Evolutionary conservation across 352 stramenopile species (phyloP), one percentile per base, ranked within the genome.

Genomic region (Thraustotheca clavata): DNA sequence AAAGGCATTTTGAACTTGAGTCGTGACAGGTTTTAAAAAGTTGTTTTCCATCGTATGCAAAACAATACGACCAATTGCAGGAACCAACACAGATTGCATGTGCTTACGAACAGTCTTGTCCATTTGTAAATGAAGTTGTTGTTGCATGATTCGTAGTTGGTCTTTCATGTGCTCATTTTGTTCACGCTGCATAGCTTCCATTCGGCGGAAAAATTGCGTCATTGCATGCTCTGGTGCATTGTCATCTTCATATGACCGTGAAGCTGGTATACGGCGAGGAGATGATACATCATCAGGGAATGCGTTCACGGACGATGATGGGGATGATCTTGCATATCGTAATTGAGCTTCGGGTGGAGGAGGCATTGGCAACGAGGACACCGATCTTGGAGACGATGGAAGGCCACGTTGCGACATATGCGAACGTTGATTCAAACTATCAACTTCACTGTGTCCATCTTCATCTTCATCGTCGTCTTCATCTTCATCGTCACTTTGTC

Each of bases 1-100:
- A n/a, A n/a, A n/a, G n/a, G n/a, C n/a, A n/a, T n/a, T n/a, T 67
- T 92, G 79, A 52, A 92, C 88, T 9, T 79, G 79, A 38, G 75
- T 87, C 54, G 89, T 79, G 38, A 91, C 79, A 4, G 84, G 84
- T 67, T 93, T 90, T 79, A 91, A 88, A 38, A 91, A 90, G 59
- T 90, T 93, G 71, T 90, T 88, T 62, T 93, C 84, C 84, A 93
- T 93, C 8, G 84, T 93, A 59, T 93, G 84, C 41, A 93, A 57
- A 9, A 93, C 84, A 31, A 93, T 93, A 38, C 84, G 84, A 3
- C 81, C 84, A 79, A 93, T 93, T 5, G 84, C 84, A 8, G 84
- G 84, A 32, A 93, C 82, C 16, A 93, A 67, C 38, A 93, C 76
- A 0, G 71, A 85, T 68, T 93, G 84, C 49, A 93, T 69, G 60